phyloP scores from a whole-genome alignment of 2,329 filamentous ascomycete species.

The Colletotrichum sp. region DNA sequence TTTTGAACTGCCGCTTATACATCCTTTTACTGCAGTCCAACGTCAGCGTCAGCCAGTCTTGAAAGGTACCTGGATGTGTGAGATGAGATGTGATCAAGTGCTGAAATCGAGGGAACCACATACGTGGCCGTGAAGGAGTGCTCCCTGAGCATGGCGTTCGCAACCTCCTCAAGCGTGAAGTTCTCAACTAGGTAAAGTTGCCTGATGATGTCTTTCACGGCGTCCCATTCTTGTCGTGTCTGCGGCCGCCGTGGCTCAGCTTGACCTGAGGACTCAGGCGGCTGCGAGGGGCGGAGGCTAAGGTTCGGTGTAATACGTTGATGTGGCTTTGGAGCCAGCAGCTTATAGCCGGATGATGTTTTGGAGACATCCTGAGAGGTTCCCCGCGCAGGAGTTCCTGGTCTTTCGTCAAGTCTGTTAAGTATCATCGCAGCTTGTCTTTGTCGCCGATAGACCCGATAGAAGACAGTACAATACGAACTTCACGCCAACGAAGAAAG shows the following conservation, averaged over 20 bases:
- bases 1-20: not conserved
- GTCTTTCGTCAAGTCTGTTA: accelerated
- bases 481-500: no score
- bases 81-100: no score
- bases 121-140: not conserved
- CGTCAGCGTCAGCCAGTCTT: no score
- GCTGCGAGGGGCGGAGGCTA: accelerated
- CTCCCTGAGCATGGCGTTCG: accelerated
- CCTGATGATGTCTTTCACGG: accelerated
- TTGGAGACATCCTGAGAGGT: not conserved
- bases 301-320: not conserved
- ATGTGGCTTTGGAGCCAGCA: not conserved
- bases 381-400: not conserved
- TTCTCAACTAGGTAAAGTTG: not conserved
- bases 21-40: accelerated
- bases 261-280: accelerated
- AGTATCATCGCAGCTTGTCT: not conserved
- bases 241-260: not conserved
- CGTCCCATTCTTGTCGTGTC: not conserved
- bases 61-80: no score
- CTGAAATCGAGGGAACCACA: no score
- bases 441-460: no score
- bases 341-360: not conserved
- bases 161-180: not conserved
- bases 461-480: accelerated